Percentiles rank a stretch among this genome's conserved stretches.
Conservation (phyloP, 192 early-diverging fungal genomes). For the Obelidium mucronatum region DNA sequence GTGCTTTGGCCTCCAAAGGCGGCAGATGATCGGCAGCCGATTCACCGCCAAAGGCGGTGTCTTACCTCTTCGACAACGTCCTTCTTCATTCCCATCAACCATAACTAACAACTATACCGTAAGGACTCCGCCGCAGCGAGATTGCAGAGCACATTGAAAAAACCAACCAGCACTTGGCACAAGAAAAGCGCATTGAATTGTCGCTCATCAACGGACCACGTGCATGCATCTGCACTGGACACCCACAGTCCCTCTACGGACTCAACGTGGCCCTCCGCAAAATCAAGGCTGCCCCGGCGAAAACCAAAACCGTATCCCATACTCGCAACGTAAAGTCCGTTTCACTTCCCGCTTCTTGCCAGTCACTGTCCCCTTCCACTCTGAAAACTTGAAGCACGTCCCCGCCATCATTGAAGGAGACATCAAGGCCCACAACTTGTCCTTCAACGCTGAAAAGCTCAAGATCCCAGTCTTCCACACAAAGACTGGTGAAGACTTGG, state of each 20-base stretch:
- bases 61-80: too few relatives aligned
- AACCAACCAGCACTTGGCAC: conserved; percentile 86
- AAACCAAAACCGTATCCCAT: conserved; percentile 89
- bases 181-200: conserved; percentile 83
- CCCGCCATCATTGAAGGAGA: conserved; percentile 72
- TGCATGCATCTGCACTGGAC: conserved; percentile 88
- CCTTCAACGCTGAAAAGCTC: conserved; percentile 70
- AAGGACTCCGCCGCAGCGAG: conserved; percentile 78
- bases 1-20: too few relatives aligned
- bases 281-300: conserved; percentile 85
- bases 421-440: conserved; percentile 68
- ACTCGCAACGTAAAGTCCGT: conserved; percentile 88
- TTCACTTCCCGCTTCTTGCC: conserved; percentile 93
- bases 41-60: too few relatives aligned
- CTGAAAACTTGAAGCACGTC: conserved; percentile 74
- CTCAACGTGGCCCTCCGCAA: conserved; percentile 91
- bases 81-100: not conserved
- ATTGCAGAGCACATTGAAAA: conserved; percentile 85
- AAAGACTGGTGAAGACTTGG: conserved; percentile 81
- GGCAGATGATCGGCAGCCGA: too few relatives aligned
- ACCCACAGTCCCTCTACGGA: conserved; percentile 90
- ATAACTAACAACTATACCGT: not conserved
- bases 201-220: conserved; percentile 92
- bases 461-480: conserved; percentile 81
- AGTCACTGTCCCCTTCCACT: conserved; percentile 92